Evolutionary conservation across 1,139 yeast genomes (phyloP).

Genomic region (Geotrichum histeridarum): DNA sequence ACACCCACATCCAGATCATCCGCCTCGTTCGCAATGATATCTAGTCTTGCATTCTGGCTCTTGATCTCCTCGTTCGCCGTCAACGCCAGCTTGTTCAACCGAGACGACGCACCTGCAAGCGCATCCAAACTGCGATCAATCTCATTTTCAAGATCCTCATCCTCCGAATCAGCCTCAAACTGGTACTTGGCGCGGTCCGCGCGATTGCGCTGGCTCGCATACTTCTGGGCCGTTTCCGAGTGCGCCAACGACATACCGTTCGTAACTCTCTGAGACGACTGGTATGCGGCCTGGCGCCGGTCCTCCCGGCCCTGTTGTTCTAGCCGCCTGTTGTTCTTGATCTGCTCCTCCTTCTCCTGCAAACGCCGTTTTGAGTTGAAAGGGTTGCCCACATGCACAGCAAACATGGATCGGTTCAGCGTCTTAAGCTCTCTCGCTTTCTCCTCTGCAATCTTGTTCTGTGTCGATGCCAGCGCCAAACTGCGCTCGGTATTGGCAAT

Average conservation of each 20-base stretch:
- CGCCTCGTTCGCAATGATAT: constrained; percentile 48
- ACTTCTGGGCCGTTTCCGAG: constrained; percentile 37
- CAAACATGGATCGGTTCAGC: constrained; percentile 74
- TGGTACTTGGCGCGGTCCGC: constrained; percentile 45
- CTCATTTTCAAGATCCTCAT: constrained; percentile 56
- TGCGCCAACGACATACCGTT: constrained; percentile 37
- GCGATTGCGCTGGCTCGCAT: constrained; percentile 34
- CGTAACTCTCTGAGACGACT: constrained; percentile 49
- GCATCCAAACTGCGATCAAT: constrained; percentile 52
- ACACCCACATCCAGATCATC: constrained; percentile 51
- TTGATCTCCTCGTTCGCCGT: constrained; percentile 52
- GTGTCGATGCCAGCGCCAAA: constrained; percentile 72
- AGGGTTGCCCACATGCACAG: constrained; percentile 79
- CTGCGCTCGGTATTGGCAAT: constrained; percentile 75
- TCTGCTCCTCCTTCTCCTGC: constrained; percentile 67
- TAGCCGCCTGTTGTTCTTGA: constrained; percentile 60
- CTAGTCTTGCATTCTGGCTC: constrained; percentile 49
- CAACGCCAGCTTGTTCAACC: constrained; percentile 49
- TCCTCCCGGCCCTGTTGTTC: constrained; percentile 45
- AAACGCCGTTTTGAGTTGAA: constrained; percentile 76
- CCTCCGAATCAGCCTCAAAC: constrained; percentile 54
- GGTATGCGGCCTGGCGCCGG: constrained; percentile 42
- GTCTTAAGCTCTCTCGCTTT: constrained; percentile 77
- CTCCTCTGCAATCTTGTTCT: constrained; percentile 75
- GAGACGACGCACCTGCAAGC: constrained; percentile 44